A percentile compares a stretch with the other conserved stretches of the same genome.
Evolutionary conservation across 306 rosid genomes (phyloP).

Genomic region (Malus asiatica): DNA sequence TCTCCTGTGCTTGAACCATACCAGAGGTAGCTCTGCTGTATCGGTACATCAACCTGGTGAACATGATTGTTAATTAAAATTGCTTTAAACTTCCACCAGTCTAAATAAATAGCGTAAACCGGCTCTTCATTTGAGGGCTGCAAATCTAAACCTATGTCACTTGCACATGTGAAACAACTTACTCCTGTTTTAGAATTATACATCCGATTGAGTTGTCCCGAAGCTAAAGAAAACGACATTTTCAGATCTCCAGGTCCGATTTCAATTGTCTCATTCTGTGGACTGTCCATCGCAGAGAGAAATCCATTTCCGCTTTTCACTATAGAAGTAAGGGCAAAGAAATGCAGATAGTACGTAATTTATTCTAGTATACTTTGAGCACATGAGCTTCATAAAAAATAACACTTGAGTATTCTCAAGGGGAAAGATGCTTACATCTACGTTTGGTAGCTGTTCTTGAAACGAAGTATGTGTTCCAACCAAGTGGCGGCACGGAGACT

Average conservation of each 20-base stretch:
- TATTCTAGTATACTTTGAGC: neutral
- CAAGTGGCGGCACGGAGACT: slow-evolving; percentile 73
- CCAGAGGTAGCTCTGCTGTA: slow-evolving; percentile 84
- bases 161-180: slow-evolving; percentile 26
- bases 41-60: slow-evolving; percentile 69
- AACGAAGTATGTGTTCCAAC: slow-evolving; percentile 83
- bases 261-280: slow-evolving; percentile 35
- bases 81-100: slow-evolving; percentile 5
- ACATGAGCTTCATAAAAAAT: neutral
- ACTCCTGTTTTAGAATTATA: slow-evolving; percentile 66
- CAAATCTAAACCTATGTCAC: neutral
- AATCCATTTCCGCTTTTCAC: slow-evolving; percentile 11
- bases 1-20: slow-evolving; percentile 44
- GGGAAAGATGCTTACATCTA: neutral
- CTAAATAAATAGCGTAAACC: slow-evolving; percentile 5
- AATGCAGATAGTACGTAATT: no score
- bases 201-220: slow-evolving; percentile 76
- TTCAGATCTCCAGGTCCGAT: slow-evolving; percentile 78
- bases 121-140: neutral
- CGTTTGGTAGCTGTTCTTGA: slow-evolving; percentile 41
- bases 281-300: slow-evolving; percentile 11
- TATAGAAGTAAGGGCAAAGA: neutral
- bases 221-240: slow-evolving; percentile 61
- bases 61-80: slow-evolving; percentile 9
- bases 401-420: neutral